A percentile compares a stretch with the other conserved stretches of the same genome.
These are phyloP conservation scores for Ophiostoma quercus DNA, from an alignment of 2,329 filamentous ascomycete genomes.

Conservation along the genomic window DNA sequence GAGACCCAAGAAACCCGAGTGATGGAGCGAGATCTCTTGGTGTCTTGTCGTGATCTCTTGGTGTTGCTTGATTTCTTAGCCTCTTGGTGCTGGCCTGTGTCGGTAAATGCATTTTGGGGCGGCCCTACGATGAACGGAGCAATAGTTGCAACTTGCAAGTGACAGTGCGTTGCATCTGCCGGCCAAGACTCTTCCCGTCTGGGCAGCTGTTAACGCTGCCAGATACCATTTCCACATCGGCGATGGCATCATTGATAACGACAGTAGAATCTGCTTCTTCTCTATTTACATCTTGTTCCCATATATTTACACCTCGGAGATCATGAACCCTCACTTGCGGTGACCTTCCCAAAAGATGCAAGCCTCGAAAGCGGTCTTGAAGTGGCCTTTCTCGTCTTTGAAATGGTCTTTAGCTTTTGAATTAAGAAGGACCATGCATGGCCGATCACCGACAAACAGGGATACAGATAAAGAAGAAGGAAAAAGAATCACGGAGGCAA, in stretches of 20 bases:
- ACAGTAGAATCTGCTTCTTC: not conserved
- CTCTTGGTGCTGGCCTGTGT: not conserved
- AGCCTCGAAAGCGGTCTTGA: not conserved
- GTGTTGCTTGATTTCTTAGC: not conserved
- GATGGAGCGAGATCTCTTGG: not conserved
- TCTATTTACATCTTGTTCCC: not conserved
- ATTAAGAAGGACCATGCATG: not conserved
- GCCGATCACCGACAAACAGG: not conserved
- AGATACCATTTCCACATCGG: not conserved
- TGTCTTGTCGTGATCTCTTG: not conserved
- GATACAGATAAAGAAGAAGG: conserved; percentile 1
- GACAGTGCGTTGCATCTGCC: conserved; percentile 4
- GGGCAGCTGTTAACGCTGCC: not conserved
- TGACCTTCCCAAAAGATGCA: conserved; percentile 9
- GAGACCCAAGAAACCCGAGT: not conserved
- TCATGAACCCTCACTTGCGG: conserved; percentile 1
- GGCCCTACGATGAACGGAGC: not conserved
- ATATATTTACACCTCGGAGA: not conserved
- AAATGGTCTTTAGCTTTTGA: not conserved
- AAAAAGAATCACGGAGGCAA: not conserved
- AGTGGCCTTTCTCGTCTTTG: not conserved
- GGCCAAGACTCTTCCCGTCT: conserved; percentile 11
- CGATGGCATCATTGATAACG: conserved; percentile 7
- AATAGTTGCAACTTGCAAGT: not conserved
- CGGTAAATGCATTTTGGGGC: too few species aligned